These are phyloP conservation scores for Microascus cirrosus DNA, from an alignment of 2,329 filamentous ascomycete genomes.

Conservation along the genomic window DNA sequence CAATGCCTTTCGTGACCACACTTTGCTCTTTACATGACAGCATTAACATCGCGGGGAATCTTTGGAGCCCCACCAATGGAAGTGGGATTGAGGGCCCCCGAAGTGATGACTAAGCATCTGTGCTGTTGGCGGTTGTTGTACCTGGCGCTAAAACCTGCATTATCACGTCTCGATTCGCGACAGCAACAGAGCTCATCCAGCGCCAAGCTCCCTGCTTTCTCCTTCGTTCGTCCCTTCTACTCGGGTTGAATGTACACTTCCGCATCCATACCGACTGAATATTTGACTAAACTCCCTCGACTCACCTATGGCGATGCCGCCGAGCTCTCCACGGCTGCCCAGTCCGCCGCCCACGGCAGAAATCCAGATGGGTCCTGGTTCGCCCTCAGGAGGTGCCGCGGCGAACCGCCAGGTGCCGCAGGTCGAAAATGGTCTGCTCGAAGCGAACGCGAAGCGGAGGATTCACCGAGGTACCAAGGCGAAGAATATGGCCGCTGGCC, in stretches of 20 bases:
- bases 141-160: not conserved
- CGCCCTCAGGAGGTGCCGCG: conserved; percentile 49
- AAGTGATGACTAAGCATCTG: not conserved
- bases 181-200: not conserved
- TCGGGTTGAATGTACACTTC: not conserved
- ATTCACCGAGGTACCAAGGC: conserved; percentile 89
- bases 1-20: not conserved
- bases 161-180: not conserved
- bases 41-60: not conserved
- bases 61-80: not conserved
- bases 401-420: conserved; percentile 47
- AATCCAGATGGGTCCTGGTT: conserved; percentile 77
- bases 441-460: conserved; percentile 67
- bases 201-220: not conserved
- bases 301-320: conserved; percentile 41
- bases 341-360: conserved; percentile 92
- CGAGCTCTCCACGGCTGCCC: conserved; percentile 82
- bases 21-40: not conserved
- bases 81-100: not conserved
- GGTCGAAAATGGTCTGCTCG: conserved; percentile 52
- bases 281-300: not conserved
- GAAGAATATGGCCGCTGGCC: conserved; percentile 86
- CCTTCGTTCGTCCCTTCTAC: not conserved
- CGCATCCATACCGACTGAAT: not conserved
- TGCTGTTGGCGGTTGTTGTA: not conserved